phyloP scores from a whole-genome alignment of 768 basidiomycete species.

The Mycena galopus region DNA sequence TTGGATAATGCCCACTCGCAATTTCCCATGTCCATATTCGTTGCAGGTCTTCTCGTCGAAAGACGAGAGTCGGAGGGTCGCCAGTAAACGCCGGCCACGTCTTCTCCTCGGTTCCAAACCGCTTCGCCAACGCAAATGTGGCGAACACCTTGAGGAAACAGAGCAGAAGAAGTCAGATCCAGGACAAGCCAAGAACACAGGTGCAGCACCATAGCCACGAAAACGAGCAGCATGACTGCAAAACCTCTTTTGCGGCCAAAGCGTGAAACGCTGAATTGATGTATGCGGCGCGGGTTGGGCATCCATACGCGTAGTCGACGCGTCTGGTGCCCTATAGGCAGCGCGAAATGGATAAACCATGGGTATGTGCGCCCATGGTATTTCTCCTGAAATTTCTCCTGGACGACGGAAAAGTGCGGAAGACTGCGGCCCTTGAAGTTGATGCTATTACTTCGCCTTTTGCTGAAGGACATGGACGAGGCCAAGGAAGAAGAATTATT shows the following conservation, averaged over 20 bases:
- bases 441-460: constrained; percentile 30
- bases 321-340: constrained; percentile 69
- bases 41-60: constrained; percentile 82
- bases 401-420: constrained; percentile 63
- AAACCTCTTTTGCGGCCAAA: constrained; percentile 65
- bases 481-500: neutral
- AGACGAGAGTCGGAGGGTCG: constrained; percentile 56
- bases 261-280: constrained; percentile 66
- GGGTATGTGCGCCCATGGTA: constrained; percentile 62
- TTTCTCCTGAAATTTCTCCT: constrained; percentile 83
- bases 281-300: constrained; percentile 72
- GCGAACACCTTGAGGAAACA: constrained; percentile 21
- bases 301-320: constrained; percentile 70
- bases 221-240: constrained; percentile 23
- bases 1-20: constrained; percentile 93
- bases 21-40: constrained; percentile 98
- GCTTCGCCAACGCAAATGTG: constrained; percentile 29
- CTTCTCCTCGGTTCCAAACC: constrained; percentile 31
- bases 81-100: constrained; percentile 34
- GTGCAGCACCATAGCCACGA: constrained; percentile 41
- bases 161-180: neutral
- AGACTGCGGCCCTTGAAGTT: constrained; percentile 28
- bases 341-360: constrained; percentile 71
- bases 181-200: constrained; percentile 45
- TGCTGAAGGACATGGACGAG: constrained; percentile 42